phyloP scores from a whole-genome alignment of 192 early-diverging fungal genomes.

The Coemansia sp. region DNA sequence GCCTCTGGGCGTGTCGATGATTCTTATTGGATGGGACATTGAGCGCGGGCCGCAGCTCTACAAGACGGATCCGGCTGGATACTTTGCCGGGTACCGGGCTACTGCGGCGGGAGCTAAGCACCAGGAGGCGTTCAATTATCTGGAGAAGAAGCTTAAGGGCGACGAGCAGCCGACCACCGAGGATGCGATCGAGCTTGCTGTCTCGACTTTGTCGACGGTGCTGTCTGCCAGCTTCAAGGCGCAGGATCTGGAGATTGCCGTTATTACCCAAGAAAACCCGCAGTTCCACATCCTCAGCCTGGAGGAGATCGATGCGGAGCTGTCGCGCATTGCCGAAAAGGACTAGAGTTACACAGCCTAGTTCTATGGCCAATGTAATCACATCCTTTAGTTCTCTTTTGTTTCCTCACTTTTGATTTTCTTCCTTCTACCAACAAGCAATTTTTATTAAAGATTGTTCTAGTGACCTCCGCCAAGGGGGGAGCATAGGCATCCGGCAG shows the following conservation, averaged over 20 bases:
- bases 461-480: slow-evolving; percentile 12
- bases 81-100: slow-evolving; percentile 96
- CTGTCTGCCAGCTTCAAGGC: slow-evolving; percentile 95
- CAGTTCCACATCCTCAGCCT: slow-evolving; percentile 74
- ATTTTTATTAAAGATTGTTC: neutral
- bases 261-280: slow-evolving; percentile 74
- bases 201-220: slow-evolving; percentile 88
- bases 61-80: slow-evolving; percentile 98
- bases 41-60: slow-evolving; percentile 96
- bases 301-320: slow-evolving; percentile 73
- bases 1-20: slow-evolving; percentile 97
- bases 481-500: slow-evolving; percentile 39
- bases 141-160: slow-evolving; percentile 99
- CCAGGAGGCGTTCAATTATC: slow-evolving; percentile 85
- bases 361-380: too few relatives aligned
- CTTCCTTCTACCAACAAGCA: neutral
- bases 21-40: slow-evolving; percentile 93
- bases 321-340: slow-evolving; percentile 52
- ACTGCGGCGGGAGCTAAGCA: slow-evolving; percentile 92
- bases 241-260: slow-evolving; percentile 91
- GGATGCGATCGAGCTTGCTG: slow-evolving; percentile 93
- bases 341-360: too few relatives aligned
- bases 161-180: slow-evolving; percentile 72
- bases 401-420: neutral
- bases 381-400: neutral